A percentile compares a stretch with the other conserved stretches of the same genome.
Evolutionary conservation across 257 asterid genomes (phyloP).

Genomic region (Solanum virginianum): DNA sequence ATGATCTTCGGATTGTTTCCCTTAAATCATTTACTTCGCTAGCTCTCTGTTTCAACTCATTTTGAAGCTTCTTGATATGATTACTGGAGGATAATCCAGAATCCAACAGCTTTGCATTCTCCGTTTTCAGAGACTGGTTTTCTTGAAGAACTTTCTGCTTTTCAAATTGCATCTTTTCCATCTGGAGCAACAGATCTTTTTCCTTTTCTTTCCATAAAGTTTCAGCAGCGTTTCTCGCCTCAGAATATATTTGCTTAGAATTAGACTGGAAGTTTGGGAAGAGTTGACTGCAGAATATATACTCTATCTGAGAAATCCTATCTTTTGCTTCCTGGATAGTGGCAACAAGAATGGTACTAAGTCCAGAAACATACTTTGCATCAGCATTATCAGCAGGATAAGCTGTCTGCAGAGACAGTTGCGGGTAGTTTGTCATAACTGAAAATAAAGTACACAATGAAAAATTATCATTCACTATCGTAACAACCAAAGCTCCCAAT

Average conservation of each 20-base stretch:
- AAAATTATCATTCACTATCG: not conserved
- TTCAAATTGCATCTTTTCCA: conserved; percentile 39
- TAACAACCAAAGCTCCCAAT: not conserved
- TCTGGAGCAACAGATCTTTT: conserved; percentile 37
- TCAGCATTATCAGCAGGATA: conserved; percentile 35
- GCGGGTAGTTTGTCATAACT: conserved; percentile 43
- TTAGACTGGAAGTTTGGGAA: conserved; percentile 46
- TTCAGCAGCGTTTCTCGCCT: conserved; percentile 67
- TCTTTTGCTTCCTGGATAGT: conserved; percentile 84
- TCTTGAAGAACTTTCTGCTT: conserved; percentile 48
- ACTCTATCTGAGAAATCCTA: conserved; percentile 79
- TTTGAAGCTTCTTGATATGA: conserved; percentile 28
- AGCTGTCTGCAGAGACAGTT: conserved; percentile 26
- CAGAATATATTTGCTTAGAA: conserved; percentile 36
- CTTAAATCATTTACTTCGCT: conserved; percentile 23
- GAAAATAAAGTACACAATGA: not conserved
- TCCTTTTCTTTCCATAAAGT: conserved; percentile 50
- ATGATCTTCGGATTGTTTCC: conserved; percentile 18
- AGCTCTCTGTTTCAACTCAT: conserved; percentile 36
- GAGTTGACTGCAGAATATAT: conserved; percentile 75
- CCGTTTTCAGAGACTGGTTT: conserved; percentile 38
- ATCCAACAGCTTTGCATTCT: conserved; percentile 25
- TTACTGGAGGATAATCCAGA: conserved; percentile 25
- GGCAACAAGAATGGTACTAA: conserved; percentile 80
- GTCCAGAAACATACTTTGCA: conserved; percentile 53